These are phyloP conservation scores for Candida takata DNA, from an alignment of 805 yeast species.

Conservation along the genomic window DNA sequence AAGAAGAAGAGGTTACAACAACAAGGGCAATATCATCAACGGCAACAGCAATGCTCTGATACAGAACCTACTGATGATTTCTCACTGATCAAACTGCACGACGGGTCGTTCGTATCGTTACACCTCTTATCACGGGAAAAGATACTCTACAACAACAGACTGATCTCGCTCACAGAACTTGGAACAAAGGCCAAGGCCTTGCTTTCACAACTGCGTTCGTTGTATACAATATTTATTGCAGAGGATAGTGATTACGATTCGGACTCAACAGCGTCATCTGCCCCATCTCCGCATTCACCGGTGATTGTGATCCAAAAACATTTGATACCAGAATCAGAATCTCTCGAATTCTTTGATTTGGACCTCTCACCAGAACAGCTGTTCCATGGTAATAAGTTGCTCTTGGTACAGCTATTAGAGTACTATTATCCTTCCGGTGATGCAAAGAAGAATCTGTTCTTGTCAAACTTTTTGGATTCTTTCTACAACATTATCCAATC, in stretches of 20 bases:
- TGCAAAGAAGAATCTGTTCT: constrained; percentile 5
- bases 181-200: constrained; percentile 8
- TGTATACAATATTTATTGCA: constrained; percentile 4
- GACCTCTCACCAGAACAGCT: constrained; percentile 11
- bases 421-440: constrained; percentile 13
- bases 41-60: too few species aligned
- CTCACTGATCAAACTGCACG: constrained; percentile 9
- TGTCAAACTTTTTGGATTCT: constrained; percentile 19
- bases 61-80: constrained; percentile 4
- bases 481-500: constrained; percentile 20
- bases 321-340: too few species aligned
- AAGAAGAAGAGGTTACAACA: constrained; percentile 2
- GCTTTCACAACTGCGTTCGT: constrained; percentile 5
- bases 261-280: constrained; percentile 9
- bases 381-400: constrained; percentile 15
- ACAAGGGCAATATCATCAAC: too few species aligned
- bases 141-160: constrained; percentile 10
- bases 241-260: constrained; percentile 1
- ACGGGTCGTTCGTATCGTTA: constrained; percentile 8
- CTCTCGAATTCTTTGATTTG: constrained; percentile 14
- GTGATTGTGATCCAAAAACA: neutral
- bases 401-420: constrained; percentile 12
- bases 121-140: constrained; percentile 4
- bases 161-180: constrained; percentile 11
- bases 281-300: constrained; percentile 10